Evolutionary conservation across 2,329 filamentous ascomycete genomes (phyloP).

Genomic region (Chaetomiaceae sp.): DNA sequence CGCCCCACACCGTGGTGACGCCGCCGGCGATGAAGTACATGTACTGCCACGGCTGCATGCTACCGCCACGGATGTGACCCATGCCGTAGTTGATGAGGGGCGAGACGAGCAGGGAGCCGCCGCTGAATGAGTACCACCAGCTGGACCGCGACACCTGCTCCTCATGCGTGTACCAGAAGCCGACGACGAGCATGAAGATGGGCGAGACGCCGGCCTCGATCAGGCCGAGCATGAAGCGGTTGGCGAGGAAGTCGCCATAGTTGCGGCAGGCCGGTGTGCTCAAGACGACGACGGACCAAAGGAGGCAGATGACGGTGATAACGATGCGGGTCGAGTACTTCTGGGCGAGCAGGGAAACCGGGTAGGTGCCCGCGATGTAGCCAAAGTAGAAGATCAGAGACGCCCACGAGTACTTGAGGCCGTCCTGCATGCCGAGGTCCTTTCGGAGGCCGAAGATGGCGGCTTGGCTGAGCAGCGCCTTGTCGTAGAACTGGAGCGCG

Average conservation of each 20-base stretch:
- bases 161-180: conserved; percentile 43
- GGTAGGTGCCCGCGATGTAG: conserved; percentile 35
- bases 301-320: conserved; percentile 32
- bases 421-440: conserved; percentile 37
- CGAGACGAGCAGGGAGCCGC: conserved; percentile 41
- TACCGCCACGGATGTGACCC: conserved; percentile 37
- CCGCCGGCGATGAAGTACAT: conserved; percentile 40
- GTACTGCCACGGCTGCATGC: conserved; percentile 36
- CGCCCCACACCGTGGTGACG: conserved; percentile 38
- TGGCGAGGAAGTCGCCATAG: conserved; percentile 28
- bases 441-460: conserved; percentile 38
- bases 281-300: conserved; percentile 38
- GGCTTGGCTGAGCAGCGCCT: conserved; percentile 50
- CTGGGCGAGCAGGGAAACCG: conserved; percentile 35
- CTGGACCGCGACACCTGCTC: conserved; percentile 38
- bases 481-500: conserved; percentile 45
- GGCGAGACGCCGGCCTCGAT: conserved; percentile 53
- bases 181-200: conserved; percentile 45
- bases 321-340: conserved; percentile 43
- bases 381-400: conserved; percentile 46
- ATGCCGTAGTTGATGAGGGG: conserved; percentile 46
- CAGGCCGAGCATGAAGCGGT: conserved; percentile 49
- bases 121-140: conserved; percentile 41
- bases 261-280: conserved; percentile 35
- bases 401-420: conserved; percentile 41